phyloP scores from a whole-genome alignment of 768 basidiomycete genomes.

The Pleurotus ostreatus region DNA sequence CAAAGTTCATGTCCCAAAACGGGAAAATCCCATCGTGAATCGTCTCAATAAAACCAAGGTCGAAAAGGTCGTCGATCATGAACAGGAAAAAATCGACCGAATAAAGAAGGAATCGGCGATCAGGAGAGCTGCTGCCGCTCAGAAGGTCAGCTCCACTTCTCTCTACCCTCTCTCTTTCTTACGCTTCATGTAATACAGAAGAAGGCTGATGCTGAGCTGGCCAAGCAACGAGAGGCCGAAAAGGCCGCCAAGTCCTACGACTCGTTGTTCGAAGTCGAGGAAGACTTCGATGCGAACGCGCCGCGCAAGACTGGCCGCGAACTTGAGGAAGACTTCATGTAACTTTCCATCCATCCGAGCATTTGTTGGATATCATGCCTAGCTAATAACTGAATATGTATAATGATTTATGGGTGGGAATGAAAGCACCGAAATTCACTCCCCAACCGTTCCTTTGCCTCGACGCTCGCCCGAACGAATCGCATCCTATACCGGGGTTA shows the following conservation, averaged over 20 bases:
- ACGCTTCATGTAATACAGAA: conserved; percentile 40
- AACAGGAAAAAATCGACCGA: conserved; percentile 80
- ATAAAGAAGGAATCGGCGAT: conserved; percentile 70
- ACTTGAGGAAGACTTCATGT: conserved; percentile 90
- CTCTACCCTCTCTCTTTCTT: neutral
- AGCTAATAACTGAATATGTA: no score
- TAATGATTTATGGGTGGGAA: no score
- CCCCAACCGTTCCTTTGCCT: no score
- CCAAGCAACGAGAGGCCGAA: conserved; percentile 74
- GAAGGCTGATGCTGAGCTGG: conserved; percentile 75
- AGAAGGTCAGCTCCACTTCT: conserved; percentile 46
- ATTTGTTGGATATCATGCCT: neutral
- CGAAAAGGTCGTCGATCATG: conserved; percentile 84
- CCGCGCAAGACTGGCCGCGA: conserved; percentile 63
- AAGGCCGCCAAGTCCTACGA: conserved; percentile 90
- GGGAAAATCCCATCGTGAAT: conserved; percentile 89
- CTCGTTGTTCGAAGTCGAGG: conserved; percentile 63
- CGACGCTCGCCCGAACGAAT: no score
- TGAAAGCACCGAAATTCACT: no score
- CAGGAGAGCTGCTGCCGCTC: conserved; percentile 57
- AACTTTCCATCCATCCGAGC: conserved; percentile 12
- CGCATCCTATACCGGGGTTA: no score
- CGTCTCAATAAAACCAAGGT: conserved; percentile 91
- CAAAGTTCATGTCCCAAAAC: conserved; percentile 69
- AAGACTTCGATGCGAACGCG: conserved; percentile 34